Evolutionary conservation across 345 rosid species (phyloP), one percentile per base, ranked within the genome.

Genomic region (Salix brachista): DNA sequence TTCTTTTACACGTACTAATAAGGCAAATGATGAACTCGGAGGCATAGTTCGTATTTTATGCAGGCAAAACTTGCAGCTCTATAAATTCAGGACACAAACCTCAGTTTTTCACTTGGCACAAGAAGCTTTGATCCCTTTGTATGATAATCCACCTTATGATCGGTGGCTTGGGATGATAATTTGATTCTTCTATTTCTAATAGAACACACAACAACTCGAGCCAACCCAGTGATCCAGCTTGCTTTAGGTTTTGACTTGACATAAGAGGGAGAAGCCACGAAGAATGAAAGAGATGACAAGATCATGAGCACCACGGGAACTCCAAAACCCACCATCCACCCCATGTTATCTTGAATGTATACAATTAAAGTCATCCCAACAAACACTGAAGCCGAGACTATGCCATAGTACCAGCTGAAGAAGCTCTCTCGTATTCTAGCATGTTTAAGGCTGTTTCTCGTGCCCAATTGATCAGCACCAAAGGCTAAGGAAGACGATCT

Each of bases 401-500:
- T 69, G 16, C 74, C 83, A 71, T 83, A 84, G 81, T 88, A 87
- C 89, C 90, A 88, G 71, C 77, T 83, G 75, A 91, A 85, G 76
- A 74, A 89, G n/a, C 77, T 87, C 84, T 81, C 82, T 6, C 87
- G 69, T 18, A 80, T 42, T 39, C 81, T 65, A 56, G 80, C 80
- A n/a, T 88, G 87, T 52, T 85, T 85, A 5, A 87, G 89, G 36
- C 86, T 85, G 16, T 88, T 81, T 62, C 80, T 86, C 72, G 30
- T 42, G 73, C 34, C n/a, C 75, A 91, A 70, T 71, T 91, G 92
- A 67, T 88, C 90, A 61, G 93, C 96, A 54, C 93, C 93, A 82
- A 89, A 91, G 50, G 96, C 96, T 66, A 91, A 61, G 10, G 92
- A 90, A 77, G 90, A 87, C 1, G 94, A 91, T 76, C 89, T 86